Percentiles rank a stretch among this genome's conserved stretches.
These are phyloP conservation scores for Hericium rajendrae DNA, from an alignment of 768 basidiomycete genomes.

Conservation along the genomic window DNA sequence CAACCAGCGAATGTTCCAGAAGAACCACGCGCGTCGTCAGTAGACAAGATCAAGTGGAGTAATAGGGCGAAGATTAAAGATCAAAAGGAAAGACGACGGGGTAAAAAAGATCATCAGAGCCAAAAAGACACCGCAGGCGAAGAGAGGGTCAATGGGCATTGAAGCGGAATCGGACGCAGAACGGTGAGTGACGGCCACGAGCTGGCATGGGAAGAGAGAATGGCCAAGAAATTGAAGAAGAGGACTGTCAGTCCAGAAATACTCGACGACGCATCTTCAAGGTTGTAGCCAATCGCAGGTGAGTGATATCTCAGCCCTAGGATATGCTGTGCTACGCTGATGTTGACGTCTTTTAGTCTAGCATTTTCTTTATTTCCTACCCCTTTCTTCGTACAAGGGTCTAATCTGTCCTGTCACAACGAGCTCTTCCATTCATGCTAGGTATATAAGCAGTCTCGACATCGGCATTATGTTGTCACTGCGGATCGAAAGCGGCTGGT, in stretches of 20 bases:
- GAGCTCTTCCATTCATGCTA: too few relatives aligned
- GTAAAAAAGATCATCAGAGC: conserved; percentile 65
- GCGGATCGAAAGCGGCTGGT: too few relatives aligned
- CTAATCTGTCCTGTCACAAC: too few relatives aligned
- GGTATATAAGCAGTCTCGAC: too few relatives aligned
- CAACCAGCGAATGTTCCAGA: conserved; percentile 21
- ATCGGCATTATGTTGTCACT: too few relatives aligned
- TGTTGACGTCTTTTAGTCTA: too few relatives aligned
- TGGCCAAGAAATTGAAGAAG: conserved; percentile 69
- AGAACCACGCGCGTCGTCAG: conserved; percentile 29
- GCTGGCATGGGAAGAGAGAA: conserved; percentile 66
- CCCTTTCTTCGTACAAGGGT: too few relatives aligned
- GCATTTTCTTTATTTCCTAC: too few relatives aligned
- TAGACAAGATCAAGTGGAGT: conserved; percentile 79
- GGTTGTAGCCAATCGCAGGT: conserved; percentile 11
- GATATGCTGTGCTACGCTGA: too few relatives aligned
- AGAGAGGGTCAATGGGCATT: conserved; percentile 43
- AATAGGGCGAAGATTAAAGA: conserved; percentile 51
- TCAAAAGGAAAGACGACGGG: conserved; percentile 54
- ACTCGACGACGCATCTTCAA: conserved; percentile 63
- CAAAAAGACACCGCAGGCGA: conserved; percentile 50
- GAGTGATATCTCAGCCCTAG: background rate
- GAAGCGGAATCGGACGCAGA: conserved; percentile 16
- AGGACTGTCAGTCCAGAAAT: conserved; percentile 43
- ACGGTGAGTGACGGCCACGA: conserved; percentile 28